Percentiles rank a stretch among this genome's conserved stretches.
Evolutionary conservation across 768 basidiomycete species (phyloP).

Genomic region (Boletus vinaceobasis): DNA sequence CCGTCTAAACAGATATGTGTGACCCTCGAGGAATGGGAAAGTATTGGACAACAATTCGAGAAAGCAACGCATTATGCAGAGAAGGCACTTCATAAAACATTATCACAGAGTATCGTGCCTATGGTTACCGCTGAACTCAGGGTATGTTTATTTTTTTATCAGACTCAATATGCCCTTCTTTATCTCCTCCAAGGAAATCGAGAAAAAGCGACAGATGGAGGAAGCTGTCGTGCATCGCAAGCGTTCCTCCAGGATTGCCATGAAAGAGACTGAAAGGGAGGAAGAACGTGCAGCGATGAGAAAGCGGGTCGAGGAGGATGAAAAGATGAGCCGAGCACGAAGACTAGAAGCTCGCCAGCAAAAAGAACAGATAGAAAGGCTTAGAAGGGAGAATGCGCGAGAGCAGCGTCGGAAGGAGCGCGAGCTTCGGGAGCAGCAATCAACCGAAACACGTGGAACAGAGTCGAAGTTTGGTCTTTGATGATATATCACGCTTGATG

Average conservation of each 20-base stretch:
- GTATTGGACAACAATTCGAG: slow-evolving; percentile 69
- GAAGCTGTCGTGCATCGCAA: slow-evolving; percentile 83
- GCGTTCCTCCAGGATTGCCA: slow-evolving; percentile 84
- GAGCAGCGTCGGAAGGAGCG: slow-evolving; percentile 44
- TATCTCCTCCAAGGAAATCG: slow-evolving; percentile 48
- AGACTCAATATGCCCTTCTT: not conserved
- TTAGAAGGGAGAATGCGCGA: slow-evolving; percentile 55
- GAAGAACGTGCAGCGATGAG: slow-evolving; percentile 60
- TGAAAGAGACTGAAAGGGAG: slow-evolving; percentile 77
- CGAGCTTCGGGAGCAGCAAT: slow-evolving; percentile 29
- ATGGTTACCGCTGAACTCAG: slow-evolving; percentile 62
- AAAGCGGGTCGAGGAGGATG: slow-evolving; percentile 61
- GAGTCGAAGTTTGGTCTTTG: slow-evolving; percentile 12
- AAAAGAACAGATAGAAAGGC: slow-evolving; percentile 54
- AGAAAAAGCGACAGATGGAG: slow-evolving; percentile 59
- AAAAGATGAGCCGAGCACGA: slow-evolving; percentile 61
- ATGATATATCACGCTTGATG: not conserved
- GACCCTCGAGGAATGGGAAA: slow-evolving; percentile 82
- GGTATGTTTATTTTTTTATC: slow-evolving; percentile 35
- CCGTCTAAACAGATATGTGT: slow-evolving; percentile 64
- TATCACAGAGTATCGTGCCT: slow-evolving; percentile 68
- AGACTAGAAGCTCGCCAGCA: slow-evolving; percentile 54
- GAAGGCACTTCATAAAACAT: slow-evolving; percentile 67
- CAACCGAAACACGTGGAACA: slow-evolving; percentile 8
- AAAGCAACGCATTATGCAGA: slow-evolving; percentile 77